Percentiles rank a stretch among this genome's conserved stretches.
Evolutionary conservation across 805 yeast genomes (phyloP).

Genomic region (Monosporozyma yasuniensis): DNA sequence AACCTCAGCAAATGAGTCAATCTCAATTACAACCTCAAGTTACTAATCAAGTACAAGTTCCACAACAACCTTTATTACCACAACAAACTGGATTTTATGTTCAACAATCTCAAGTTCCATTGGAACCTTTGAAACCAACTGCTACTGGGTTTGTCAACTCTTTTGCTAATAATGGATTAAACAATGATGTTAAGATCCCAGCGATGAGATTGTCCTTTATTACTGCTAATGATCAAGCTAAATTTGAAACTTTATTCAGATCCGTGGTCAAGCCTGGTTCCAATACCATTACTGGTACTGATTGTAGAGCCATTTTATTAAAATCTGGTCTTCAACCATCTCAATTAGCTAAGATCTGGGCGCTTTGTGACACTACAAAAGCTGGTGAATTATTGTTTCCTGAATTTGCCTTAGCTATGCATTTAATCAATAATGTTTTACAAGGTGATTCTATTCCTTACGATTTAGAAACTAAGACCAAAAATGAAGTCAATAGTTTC

Average conservation of each 20-base stretch:
- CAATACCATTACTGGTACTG: conserved; percentile 50
- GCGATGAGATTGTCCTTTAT: conserved; percentile 74
- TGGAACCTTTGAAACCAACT: conserved; percentile 33
- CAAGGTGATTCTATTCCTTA: conserved; percentile 74
- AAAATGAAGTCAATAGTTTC: conserved; percentile 79
- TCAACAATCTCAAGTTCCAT: conserved; percentile 24
- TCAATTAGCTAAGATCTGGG: conserved; percentile 81
- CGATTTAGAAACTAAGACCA: conserved; percentile 59
- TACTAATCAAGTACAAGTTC: conserved; percentile 4
- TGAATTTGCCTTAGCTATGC: conserved; percentile 87
- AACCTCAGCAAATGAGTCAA: conserved; percentile 23
- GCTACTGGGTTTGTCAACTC: conserved; percentile 40
- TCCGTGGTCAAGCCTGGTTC: conserved; percentile 55
- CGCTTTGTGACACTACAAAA: conserved; percentile 77
- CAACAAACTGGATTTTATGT: conserved; percentile 41
- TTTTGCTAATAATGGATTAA: conserved; percentile 39
- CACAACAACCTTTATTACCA: conserved; percentile 20
- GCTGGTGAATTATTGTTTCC: conserved; percentile 85
- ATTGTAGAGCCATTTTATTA: conserved; percentile 71
- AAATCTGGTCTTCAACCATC: conserved; percentile 70
- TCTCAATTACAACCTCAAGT: conserved; percentile 5
- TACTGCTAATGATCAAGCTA: conserved; percentile 74
- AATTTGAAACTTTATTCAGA: conserved; percentile 77
- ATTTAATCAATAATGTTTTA: conserved; percentile 68
- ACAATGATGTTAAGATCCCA: conserved; percentile 57